A percentile compares a stretch with the other conserved stretches of the same genome.
These are phyloP conservation scores for Chernovozyma sophiae-reginae DNA, from an alignment of 1,139 yeast species.

Conservation along the genomic window DNA sequence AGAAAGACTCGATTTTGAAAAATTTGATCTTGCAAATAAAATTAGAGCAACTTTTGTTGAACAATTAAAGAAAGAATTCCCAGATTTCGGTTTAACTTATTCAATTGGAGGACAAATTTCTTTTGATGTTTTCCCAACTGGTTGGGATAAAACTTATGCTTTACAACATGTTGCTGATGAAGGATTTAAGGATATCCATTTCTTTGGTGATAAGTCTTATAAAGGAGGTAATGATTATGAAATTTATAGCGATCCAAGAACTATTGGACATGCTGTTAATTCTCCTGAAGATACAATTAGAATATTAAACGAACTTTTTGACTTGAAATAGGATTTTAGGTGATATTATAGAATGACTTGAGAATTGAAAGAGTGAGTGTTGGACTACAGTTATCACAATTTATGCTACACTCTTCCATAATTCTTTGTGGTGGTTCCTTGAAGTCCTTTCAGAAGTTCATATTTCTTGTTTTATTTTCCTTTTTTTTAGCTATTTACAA, in stretches of 20 bases:
- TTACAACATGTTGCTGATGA: conserved; percentile 86
- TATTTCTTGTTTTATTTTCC: background rate
- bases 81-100: conserved; percentile 83
- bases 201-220: conserved; percentile 97
- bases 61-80: conserved; percentile 77
- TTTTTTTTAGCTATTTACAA: no score
- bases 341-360: background rate
- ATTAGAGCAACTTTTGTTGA: conserved; percentile 78
- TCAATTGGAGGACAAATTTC: conserved; percentile 99
- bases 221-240: conserved; percentile 99
- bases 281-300: conserved; percentile 84
- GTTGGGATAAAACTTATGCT: conserved; percentile 99
- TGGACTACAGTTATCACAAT: no score
- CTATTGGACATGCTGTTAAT: conserved; percentile 91
- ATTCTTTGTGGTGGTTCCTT: no score
- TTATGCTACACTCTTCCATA: no score
- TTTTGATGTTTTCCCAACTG: conserved; percentile 98
- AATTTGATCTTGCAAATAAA: conserved; percentile 71
- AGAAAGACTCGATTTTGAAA: conserved; percentile 91
- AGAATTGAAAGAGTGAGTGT: no score
- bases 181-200: conserved; percentile 83
- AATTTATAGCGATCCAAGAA: conserved; percentile 86
- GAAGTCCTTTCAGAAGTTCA: no score
- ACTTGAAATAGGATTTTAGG: conserved; percentile 30
- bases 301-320: conserved; percentile 78